Evolutionary conservation across 202 grass and related monocot genomes (phyloP), one percentile per base, ranked within the genome.

Genomic region (Schoenoplectus tabernaemontani): DNA sequence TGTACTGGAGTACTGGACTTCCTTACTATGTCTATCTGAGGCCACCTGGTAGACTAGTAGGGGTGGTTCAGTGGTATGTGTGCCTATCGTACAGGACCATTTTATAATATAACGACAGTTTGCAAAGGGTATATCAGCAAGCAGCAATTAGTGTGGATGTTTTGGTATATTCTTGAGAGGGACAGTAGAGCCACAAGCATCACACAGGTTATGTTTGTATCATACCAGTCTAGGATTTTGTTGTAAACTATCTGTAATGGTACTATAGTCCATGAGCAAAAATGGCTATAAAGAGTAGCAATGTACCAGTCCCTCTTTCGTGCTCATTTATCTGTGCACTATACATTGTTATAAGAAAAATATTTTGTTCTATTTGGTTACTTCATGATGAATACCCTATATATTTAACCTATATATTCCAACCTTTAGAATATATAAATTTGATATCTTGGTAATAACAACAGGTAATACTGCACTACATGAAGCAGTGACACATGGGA

Each of bases 381-480:
- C 38, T 68, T 38, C 59, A 12, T 43, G 64, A 9, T 28, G 9
- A 23, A 59, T 78, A 41, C 20, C 19, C 7, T n/a, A n/a, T n/a
- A n/a, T n/a, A n/a, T n/a, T n/a, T n/a, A n/a, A n/a, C n/a, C n/a
- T 43, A 42, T 33, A 42, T 36, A 57, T 58, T 6, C 17, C 33
- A 58, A 57, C 13, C 4, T 13, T 33, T 16, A 34, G 22, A 64
- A 61, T 33, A 28, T 13, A 16, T 64, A 51, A 43, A 3, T 48
- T 80, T 26, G 23, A 61, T 63, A 47, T 48, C 36, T 80, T 64
- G 4, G 4, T 80, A 47, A 17, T 26, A n/a, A 63, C 37, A 32
- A 60, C 8, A 0, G 85, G 87, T 4, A 79, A 97, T 77, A 91
- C 76, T 33, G 81, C 87, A 4, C 59, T 97, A 59, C 93, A 97